Percentiles rank a stretch among this genome's conserved stretches.
phyloP scores from a whole-genome alignment of 2,329 filamentous ascomycete genomes.

The Sphaerulina vaccinii region DNA sequence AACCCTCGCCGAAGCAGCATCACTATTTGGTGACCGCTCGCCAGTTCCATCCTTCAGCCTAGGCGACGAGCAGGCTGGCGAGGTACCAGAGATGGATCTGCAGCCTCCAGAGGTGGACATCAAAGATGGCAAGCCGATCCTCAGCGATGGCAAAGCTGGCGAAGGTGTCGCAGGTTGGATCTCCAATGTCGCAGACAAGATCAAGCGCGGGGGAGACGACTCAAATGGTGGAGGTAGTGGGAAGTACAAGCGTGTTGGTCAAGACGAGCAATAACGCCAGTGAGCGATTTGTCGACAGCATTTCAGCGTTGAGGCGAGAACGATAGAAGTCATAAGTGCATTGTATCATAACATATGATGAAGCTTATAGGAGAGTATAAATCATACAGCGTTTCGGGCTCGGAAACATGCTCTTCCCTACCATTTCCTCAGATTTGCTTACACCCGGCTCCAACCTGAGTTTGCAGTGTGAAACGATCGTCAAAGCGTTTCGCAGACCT shows the following conservation, averaged over 20 bases:
- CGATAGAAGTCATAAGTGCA: slow-evolving; percentile 13
- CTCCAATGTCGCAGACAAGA: slow-evolving; percentile 53
- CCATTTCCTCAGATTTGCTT: too few relatives aligned
- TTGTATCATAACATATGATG: not conserved
- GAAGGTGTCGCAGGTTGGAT: slow-evolving; percentile 70
- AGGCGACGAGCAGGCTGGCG: slow-evolving; percentile 38
- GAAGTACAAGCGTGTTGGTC: slow-evolving; percentile 48
- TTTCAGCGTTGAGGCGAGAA: slow-evolving; percentile 14
- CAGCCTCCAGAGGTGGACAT: slow-evolving; percentile 67
- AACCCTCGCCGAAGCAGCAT: slow-evolving; percentile 75
- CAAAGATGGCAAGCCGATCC: slow-evolving; percentile 51
- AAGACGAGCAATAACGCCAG: slow-evolving; percentile 36
- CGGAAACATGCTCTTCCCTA: not conserved
- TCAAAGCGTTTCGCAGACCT: too few relatives aligned
- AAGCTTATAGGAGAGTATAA: not conserved
- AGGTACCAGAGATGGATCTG: slow-evolving; percentile 78
- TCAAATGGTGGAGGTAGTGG: slow-evolving; percentile 40
- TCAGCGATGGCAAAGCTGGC: slow-evolving; percentile 38
- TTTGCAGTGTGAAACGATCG: too few relatives aligned
- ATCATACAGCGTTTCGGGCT: not conserved
- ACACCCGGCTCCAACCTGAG: too few relatives aligned
- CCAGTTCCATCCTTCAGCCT: slow-evolving; percentile 75
- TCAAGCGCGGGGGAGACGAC: slow-evolving; percentile 54
- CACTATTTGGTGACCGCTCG: slow-evolving; percentile 73
- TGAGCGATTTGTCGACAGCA: slow-evolving; percentile 8